phyloP scores from a whole-genome alignment of 148 eudicot genomes.

The Vaccinium corymbosum region DNA sequence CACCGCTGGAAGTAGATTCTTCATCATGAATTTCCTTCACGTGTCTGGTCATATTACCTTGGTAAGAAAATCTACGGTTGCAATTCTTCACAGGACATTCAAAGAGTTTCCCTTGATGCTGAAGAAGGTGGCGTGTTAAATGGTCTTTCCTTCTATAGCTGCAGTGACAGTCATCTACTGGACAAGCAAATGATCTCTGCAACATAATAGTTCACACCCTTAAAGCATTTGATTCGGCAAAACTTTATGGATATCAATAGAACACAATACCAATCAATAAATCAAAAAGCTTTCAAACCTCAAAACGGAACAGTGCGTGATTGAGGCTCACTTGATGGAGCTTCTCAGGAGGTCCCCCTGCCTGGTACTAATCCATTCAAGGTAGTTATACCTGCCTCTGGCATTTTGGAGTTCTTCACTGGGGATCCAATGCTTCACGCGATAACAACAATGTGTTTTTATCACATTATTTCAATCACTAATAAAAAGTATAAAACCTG shows the following conservation, averaged over 20 bases:
- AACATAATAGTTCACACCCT: neutral
- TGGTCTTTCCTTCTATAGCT: conserved; percentile 89
- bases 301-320: conserved; percentile 41
- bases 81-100: conserved; percentile 63
- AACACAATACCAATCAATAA: neutral
- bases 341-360: conserved; percentile 99
- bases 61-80: conserved; percentile 39
- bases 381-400: conserved; percentile 62
- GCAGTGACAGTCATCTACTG: conserved; percentile 63
- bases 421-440: conserved; percentile 99
- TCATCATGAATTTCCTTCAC: conserved; percentile 60
- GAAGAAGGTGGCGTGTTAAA: conserved; percentile 68
- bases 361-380: conserved; percentile 99
- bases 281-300: conserved; percentile 38
- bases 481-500: conserved; percentile 24
- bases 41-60: conserved; percentile 69
- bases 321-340: conserved; percentile 83
- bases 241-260: neutral
- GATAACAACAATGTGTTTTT: conserved; percentile 22
- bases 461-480: conserved; percentile 24
- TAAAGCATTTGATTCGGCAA: neutral
- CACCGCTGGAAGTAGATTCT: conserved; percentile 19
- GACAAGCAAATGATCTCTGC: conserved; percentile 83
- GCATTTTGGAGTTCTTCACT: conserved; percentile 95
- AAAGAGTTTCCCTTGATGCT: conserved; percentile 75